Base-by-base conservation (phyloP, 1,284 basidiomycete species). In the Testicularia cyperi region DNA sequence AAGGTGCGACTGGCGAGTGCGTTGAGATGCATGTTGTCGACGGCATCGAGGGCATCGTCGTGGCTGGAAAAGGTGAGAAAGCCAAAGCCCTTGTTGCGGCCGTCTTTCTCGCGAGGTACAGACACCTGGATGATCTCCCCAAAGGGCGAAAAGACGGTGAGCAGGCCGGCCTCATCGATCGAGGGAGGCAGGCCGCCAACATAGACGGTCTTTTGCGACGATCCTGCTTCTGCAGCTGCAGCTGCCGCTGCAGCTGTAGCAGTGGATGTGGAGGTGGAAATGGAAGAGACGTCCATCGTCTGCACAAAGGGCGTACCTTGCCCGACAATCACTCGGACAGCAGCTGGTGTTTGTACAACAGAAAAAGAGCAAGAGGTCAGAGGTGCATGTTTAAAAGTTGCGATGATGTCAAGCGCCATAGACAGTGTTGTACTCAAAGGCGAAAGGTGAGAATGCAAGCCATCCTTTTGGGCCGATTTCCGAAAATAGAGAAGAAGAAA, bases 11-110 rank as follows among this genome's bases (percentile, higher is more conserved):
- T 54, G 5, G 15, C n/a, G 6, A 60, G 36, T 9, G 41, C 39
- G 24, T 68, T 65, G 12, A 64, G 44, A 23, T 68, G 44, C 61
- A 68, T 64, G 25, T 68, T 68, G 35, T 68, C 61, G 8, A 68
- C 14, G 12, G 61, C 65, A 40, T 68, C 61, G 18, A 51, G 38
- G 4, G 53, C 65, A 6, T 61, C 56, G 10, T 44, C 33, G 2
- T 34, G 25, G 2, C 9, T 35, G 5, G 47, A 38, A 23, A 68
- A 68, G 2, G 48, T 54, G 33, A 64, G 37, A 31, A 68, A 68
- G 22, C 39, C 61, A 24, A 68, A 68, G 0, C 65, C 65, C 18
- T 60, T 49, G 20, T 54, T 53, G 12, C 34, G 27, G 20, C 33
- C 33, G 18, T 9, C 10, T 19, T 16, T 9, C 16, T 34, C 40